Conservation (phyloP, 2,329 filamentous ascomycete genomes). For the Arthroderma uncinatum region DNA sequence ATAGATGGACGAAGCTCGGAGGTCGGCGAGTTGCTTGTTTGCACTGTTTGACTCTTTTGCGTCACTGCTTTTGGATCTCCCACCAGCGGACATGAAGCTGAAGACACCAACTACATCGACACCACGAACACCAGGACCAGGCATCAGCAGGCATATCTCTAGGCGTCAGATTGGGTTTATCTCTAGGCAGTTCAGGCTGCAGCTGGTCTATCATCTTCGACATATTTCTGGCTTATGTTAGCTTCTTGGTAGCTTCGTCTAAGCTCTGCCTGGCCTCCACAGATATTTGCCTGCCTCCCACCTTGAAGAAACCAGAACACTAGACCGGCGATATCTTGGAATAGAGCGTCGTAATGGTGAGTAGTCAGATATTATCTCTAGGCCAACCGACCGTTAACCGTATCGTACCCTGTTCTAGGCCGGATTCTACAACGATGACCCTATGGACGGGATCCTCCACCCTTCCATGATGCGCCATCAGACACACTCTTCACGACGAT, state of each 20-base stretch:
- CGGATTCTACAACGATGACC: conserved; percentile 44
- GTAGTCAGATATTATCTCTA: background rate
- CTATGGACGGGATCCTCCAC: conserved; percentile 44
- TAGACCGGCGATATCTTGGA: background rate
- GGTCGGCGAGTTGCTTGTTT: conserved; percentile 4
- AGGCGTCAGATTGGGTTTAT: too few relatives aligned
- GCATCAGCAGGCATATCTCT: too few relatives aligned
- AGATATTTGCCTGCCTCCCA: background rate
- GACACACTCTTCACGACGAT: conserved; percentile 53
- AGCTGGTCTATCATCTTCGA: too few relatives aligned
- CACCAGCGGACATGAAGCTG: background rate
- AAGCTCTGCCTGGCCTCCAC: background rate
- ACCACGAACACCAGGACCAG: background rate
- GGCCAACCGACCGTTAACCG: background rate
- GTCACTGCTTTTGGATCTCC: conserved; percentile 21
- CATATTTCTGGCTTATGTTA: too few relatives aligned
- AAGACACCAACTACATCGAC: background rate
- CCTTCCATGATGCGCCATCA: conserved; percentile 40
- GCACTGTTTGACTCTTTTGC: conserved; percentile 20
- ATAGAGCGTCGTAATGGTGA: background rate
- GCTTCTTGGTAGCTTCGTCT: too few relatives aligned
- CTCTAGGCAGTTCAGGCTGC: too few relatives aligned
- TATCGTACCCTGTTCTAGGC: background rate
- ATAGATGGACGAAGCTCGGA: background rate
- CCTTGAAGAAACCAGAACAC: background rate